These are phyloP conservation scores for Chloromonas sp. DNA, from an alignment of 163 green algal species.

Conservation along the genomic window DNA sequence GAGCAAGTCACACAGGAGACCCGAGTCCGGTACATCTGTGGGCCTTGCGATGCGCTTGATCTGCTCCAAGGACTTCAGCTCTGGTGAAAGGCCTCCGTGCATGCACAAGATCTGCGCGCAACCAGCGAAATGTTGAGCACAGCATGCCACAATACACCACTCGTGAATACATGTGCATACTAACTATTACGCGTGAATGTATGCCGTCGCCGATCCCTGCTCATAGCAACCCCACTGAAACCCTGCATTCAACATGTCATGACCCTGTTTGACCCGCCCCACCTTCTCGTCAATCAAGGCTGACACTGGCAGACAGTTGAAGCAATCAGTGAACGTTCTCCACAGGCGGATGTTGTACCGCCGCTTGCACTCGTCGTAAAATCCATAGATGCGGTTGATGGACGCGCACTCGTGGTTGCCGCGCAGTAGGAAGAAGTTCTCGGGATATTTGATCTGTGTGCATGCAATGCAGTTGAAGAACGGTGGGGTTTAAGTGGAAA, in stretches of 20 bases:
- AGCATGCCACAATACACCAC: too few species aligned
- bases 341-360: slow-evolving; percentile 98
- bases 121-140: too few species aligned
- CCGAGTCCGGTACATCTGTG: slow-evolving; percentile 94
- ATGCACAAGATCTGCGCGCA: slow-evolving; percentile 94
- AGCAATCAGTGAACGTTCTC: slow-evolving; percentile 99
- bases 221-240: too few species aligned
- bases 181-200: too few species aligned
- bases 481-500: too few species aligned
- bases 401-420: slow-evolving; percentile 98
- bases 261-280: not conserved
- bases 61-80: slow-evolving; percentile 96
- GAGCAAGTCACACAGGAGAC: slow-evolving; percentile 96
- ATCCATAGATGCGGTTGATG: slow-evolving; percentile 99
- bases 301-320: slow-evolving; percentile 97
- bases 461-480: not conserved
- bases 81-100: slow-evolving; percentile 94
- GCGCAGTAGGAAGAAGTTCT: slow-evolving; percentile 99
- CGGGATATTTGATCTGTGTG: slow-evolving; percentile 96
- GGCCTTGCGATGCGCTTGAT: slow-evolving; percentile 95
- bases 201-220: too few species aligned
- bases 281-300: slow-evolving; percentile 97
- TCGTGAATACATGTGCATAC: too few species aligned
- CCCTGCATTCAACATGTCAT: not conserved
- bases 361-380: slow-evolving; percentile 99